Base-by-base conservation (phyloP, 2,329 filamentous ascomycete genomes). In the Lecanoromycetidae sp. region DNA sequence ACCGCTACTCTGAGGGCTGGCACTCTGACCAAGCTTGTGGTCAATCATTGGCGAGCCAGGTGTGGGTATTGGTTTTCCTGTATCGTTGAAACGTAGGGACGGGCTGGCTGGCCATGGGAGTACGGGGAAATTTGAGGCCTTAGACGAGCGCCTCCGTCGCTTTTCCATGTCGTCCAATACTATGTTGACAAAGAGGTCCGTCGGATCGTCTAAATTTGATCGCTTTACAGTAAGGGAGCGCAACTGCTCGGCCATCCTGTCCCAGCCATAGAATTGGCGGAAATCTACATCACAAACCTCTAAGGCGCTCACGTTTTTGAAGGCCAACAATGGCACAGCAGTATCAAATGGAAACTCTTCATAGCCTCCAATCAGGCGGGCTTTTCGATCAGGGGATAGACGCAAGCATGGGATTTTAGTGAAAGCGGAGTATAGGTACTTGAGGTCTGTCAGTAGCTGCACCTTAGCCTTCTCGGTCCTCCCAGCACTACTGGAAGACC, bases 271-370 rank as follows among this genome's bases (percentile, higher is more conserved):
- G 67, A 96, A 95, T 57, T 94, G 88, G 52, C 91, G 80, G 61
- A 94, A 95, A 65, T 98, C 91, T 61, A 96, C 83, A 66, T 93
- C 88, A 67, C 82, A 88, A 44, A 98, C 85, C 64, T 98, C 91
- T 54, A 98, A 73, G 19, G 87, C 84, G 65, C 90, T 90, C 45
- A 96, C 71, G 57, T 96, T 98, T 68, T 98, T 96, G 76, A 98
- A 96, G 7, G 85, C 84, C 63, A 94, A 83, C n/a, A 98, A 72
- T 17, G 91, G 91, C 25, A 98, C 91, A 17, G 91, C 91, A 20
- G 87, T 94, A 65, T 98, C 91, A 64, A 96, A 95, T 2, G 91
- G 91, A 56, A 96, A 98, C 65, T 95, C 90, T 65, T 98, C 91
- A 61, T 91, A 96, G 23, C 90, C 90, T 55, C 82, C 77, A 56